phyloP scores from a whole-genome alignment of 495 filamentous ascomycete genomes.

The Poronia punctata region DNA sequence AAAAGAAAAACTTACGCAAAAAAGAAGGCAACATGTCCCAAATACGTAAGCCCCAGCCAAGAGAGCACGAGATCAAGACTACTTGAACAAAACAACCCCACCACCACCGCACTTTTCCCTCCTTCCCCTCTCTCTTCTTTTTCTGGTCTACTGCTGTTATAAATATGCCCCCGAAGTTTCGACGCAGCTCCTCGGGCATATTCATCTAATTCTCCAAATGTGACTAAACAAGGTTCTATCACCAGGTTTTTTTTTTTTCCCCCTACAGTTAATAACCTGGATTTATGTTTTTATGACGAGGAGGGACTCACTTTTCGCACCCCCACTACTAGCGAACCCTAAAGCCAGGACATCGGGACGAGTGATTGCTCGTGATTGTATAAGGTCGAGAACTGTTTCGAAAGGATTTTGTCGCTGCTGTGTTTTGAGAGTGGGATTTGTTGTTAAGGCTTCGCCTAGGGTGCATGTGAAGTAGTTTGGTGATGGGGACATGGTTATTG shows the following conservation, averaged over 20 bases:
- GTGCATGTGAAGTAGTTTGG: constrained; percentile 48
- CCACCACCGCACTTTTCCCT: too few species aligned
- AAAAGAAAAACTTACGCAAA: constrained; percentile 35
- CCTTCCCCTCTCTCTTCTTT: too few species aligned
- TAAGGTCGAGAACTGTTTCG: constrained; percentile 38
- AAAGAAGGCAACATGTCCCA: constrained; percentile 43
- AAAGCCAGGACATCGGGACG: constrained; percentile 33
- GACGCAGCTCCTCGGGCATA: constrained; percentile 10
- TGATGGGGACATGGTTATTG: too few species aligned
- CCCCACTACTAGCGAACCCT: constrained; percentile 30
- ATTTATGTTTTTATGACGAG: too few species aligned
- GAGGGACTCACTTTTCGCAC: too few species aligned
- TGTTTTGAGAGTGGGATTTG: constrained; percentile 5
- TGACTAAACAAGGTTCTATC: constrained; percentile 12
- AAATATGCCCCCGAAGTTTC: too few species aligned
- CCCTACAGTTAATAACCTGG: too few species aligned
- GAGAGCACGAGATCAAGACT: constrained; percentile 42
- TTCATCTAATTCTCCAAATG: constrained; percentile 9
- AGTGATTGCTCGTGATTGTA: constrained; percentile 34
- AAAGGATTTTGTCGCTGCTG: constrained; percentile 28
- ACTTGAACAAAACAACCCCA: constrained; percentile 45
- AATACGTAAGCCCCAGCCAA: constrained; percentile 46
- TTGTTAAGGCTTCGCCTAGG: constrained; percentile 40
- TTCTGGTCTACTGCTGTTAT: too few species aligned
- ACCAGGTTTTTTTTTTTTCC: too few species aligned